phyloP scores from a whole-genome alignment of 306 rosid species.

The Dalbergia cultrata region DNA sequence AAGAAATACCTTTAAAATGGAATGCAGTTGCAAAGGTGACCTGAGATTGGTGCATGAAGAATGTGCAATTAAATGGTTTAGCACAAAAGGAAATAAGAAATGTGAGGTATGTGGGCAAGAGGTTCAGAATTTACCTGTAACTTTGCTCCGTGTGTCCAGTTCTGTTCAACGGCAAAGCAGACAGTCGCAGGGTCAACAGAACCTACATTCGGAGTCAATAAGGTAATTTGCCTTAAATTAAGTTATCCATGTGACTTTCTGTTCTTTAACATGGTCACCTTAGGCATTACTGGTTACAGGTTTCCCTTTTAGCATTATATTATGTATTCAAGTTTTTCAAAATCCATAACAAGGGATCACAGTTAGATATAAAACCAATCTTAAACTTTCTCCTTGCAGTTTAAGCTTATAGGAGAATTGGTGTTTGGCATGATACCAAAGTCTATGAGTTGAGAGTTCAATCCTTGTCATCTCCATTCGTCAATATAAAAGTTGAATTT shows the following conservation, averaged over 20 bases:
- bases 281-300: slow-evolving; percentile 2
- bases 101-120: slow-evolving; percentile 90
- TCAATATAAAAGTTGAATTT: slow-evolving; percentile 10
- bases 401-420: slow-evolving; percentile 6
- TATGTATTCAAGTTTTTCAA: neutral
- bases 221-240: slow-evolving; percentile 60
- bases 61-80: slow-evolving; percentile 91
- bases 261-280: slow-evolving; percentile 5
- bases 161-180: slow-evolving; percentile 59
- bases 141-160: slow-evolving; percentile 82
- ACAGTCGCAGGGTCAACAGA: slow-evolving; percentile 58
- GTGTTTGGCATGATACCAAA: neutral
- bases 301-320: slow-evolving; percentile 14
- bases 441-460: neutral
- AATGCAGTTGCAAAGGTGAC: slow-evolving; percentile 97
- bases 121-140: slow-evolving; percentile 93
- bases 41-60: slow-evolving; percentile 88
- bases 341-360: neutral
- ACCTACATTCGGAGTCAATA: slow-evolving; percentile 60
- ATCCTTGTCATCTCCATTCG: neutral
- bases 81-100: slow-evolving; percentile 79
- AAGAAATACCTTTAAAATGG: slow-evolving; percentile 94
- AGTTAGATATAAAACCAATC: neutral
- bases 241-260: slow-evolving; percentile 29
- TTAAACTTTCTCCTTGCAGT: neutral